Conservation (phyloP, 768 basidiomycete species). For the Leucogyrophana mollusca region DNA sequence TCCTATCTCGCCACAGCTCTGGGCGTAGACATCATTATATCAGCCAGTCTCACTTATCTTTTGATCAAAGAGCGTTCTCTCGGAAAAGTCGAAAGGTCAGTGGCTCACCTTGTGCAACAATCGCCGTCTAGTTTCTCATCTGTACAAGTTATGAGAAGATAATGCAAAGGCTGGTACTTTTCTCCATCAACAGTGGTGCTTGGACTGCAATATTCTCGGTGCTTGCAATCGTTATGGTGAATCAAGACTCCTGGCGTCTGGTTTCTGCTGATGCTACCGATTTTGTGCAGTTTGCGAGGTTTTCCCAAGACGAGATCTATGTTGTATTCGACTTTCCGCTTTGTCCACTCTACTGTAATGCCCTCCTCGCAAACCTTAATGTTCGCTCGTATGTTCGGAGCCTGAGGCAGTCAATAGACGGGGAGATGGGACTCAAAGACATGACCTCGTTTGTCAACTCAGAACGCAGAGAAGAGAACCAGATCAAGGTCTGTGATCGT, state of each 20-base stretch:
- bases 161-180: background rate
- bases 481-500: too few relatives aligned
- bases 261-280: too few relatives aligned
- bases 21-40: background rate
- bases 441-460: too few relatives aligned
- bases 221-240: background rate
- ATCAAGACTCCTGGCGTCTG: background rate
- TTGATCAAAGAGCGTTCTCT: background rate
- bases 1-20: background rate
- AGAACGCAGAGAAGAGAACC: too few relatives aligned
- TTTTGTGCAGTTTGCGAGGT: too few relatives aligned
- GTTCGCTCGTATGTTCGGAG: conserved; percentile 11
- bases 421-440: too few relatives aligned
- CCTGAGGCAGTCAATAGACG: too few relatives aligned
- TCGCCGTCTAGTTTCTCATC: background rate
- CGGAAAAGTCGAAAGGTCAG: background rate
- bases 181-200: background rate
- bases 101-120: background rate
- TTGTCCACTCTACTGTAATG: conserved; percentile 32
- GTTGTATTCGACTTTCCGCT: conserved; percentile 28
- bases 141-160: background rate
- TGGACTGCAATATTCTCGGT: background rate
- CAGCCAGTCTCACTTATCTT: background rate
- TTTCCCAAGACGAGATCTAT: conserved; percentile 5
- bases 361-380: conserved; percentile 31